These are phyloP conservation scores for Murraya koenigii DNA, from an alignment of 345 rosid species.

Conservation along the genomic window DNA sequence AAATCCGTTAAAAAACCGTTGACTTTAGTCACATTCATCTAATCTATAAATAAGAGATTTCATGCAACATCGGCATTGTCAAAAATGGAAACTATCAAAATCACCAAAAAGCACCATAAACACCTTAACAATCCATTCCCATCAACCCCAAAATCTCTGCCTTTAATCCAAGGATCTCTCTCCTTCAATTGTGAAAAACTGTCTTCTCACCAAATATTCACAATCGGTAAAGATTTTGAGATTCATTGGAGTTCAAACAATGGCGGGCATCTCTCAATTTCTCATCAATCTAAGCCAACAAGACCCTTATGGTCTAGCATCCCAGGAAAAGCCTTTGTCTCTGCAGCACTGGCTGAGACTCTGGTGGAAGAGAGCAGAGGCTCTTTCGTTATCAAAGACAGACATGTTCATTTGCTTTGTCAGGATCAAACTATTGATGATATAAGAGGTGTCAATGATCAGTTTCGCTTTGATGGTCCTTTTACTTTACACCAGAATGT, in stretches of 20 bases:
- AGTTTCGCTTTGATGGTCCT: conserved; percentile 2
- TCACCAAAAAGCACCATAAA: conserved; percentile 54
- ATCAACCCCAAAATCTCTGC: conserved; percentile 42
- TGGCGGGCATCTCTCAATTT: conserved; percentile 49
- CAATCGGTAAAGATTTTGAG: conserved; percentile 51
- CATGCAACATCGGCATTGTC: neutral
- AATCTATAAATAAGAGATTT: conserved; percentile 6
- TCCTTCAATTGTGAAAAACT: conserved; percentile 24
- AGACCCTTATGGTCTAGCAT: conserved; percentile 57
- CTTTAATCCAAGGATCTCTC: conserved; percentile 47
- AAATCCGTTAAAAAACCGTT: no score
- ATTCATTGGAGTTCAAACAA: conserved; percentile 45
- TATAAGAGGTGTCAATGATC: conserved; percentile 30
- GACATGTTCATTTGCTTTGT: conserved; percentile 33
- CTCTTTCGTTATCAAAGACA: conserved; percentile 48
- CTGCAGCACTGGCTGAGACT: conserved; percentile 55
- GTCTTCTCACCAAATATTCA: conserved; percentile 29
- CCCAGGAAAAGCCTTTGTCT: conserved; percentile 57
- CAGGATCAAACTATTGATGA: conserved; percentile 54
- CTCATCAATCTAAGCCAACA: conserved; percentile 40
- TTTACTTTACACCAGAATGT: conserved; percentile 22
- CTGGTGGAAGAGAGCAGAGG: conserved; percentile 77
- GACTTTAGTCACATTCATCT: neutral
- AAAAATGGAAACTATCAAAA: conserved; percentile 40
- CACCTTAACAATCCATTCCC: conserved; percentile 69